Conservation (phyloP, 2,329 filamentous ascomycete species). For the Xylaria sp. region DNA sequence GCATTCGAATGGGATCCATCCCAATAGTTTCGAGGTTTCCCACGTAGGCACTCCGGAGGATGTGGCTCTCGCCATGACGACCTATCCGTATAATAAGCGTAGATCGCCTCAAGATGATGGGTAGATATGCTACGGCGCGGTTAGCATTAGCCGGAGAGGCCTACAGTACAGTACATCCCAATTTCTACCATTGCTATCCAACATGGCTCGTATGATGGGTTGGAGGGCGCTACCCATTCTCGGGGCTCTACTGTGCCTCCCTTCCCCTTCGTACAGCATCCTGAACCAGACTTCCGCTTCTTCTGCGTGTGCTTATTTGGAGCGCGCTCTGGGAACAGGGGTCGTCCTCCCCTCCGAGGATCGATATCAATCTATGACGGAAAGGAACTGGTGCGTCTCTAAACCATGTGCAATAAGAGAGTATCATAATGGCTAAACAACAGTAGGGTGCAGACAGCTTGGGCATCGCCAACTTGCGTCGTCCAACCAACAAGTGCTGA, state of each 20-base stretch:
- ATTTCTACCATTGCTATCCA: neutral
- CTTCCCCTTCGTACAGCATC: neutral
- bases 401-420: neutral
- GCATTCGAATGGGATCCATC: neutral
- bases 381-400: slow-evolving; percentile 19
- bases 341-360: slow-evolving; percentile 20
- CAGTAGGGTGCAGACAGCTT: slow-evolving; percentile 34
- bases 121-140: neutral
- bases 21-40: neutral
- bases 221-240: slow-evolving; percentile 6
- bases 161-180: neutral
- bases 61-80: neutral
- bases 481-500: slow-evolving; percentile 27
- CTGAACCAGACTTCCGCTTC: slow-evolving; percentile 10
- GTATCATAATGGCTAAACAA: neutral
- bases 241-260: slow-evolving; percentile 12
- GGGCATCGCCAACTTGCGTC: slow-evolving; percentile 35
- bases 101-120: slow-evolving; percentile 12
- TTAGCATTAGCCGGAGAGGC: neutral
- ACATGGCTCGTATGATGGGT: slow-evolving; percentile 15
- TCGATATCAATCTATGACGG: slow-evolving; percentile 9
- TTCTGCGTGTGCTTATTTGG: slow-evolving; percentile 23
- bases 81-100: slow-evolving; percentile 18
- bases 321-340: slow-evolving; percentile 9
- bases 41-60: neutral